Conservation (phyloP, 805 yeast genomes). For the Suhomyces xylopsoci region DNA sequence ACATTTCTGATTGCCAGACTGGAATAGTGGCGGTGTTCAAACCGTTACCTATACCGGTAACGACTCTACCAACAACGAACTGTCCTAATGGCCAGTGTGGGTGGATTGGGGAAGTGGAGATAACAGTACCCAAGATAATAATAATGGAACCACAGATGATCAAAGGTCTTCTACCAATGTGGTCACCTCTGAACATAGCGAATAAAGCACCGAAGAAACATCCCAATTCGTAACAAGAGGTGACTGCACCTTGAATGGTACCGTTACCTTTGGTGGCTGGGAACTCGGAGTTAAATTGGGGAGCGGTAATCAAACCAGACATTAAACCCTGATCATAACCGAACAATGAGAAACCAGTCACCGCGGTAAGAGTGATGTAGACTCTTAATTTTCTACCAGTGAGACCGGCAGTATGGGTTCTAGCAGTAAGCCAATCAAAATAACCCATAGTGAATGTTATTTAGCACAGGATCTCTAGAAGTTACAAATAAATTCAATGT, state of each 20-base stretch:
- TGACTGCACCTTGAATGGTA: slow-evolving; percentile 30
- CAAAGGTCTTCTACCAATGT: slow-evolving; percentile 41
- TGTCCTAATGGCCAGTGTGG: slow-evolving; percentile 43
- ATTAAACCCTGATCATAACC: slow-evolving; percentile 41
- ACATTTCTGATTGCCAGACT: slow-evolving; percentile 47
- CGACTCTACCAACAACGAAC: slow-evolving; percentile 44
- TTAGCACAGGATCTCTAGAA: not conserved
- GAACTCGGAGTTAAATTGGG: slow-evolving; percentile 35
- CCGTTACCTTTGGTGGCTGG: slow-evolving; percentile 32
- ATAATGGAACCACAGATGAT: slow-evolving; percentile 36
- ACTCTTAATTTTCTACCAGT: slow-evolving; percentile 48
- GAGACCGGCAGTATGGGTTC: slow-evolving; percentile 56
- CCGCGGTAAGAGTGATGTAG: slow-evolving; percentile 22
- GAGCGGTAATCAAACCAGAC: slow-evolving; percentile 43
- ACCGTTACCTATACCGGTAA: slow-evolving; percentile 45
- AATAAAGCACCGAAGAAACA: slow-evolving; percentile 46
- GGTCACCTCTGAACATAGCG: slow-evolving; percentile 39
- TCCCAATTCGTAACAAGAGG: slow-evolving; percentile 26
- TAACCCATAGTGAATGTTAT: not conserved
- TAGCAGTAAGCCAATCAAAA: slow-evolving; percentile 15
- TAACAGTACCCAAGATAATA: slow-evolving; percentile 40
- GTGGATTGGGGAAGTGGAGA: slow-evolving; percentile 36
- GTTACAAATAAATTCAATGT: not conserved
- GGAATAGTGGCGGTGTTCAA: slow-evolving; percentile 44
- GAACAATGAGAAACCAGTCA: slow-evolving; percentile 30